A percentile compares a stretch with the other conserved stretches of the same genome.
Evolutionary conservation across 2,329 filamentous ascomycete species (phyloP).

Genomic region (Penicillium concentricum): DNA sequence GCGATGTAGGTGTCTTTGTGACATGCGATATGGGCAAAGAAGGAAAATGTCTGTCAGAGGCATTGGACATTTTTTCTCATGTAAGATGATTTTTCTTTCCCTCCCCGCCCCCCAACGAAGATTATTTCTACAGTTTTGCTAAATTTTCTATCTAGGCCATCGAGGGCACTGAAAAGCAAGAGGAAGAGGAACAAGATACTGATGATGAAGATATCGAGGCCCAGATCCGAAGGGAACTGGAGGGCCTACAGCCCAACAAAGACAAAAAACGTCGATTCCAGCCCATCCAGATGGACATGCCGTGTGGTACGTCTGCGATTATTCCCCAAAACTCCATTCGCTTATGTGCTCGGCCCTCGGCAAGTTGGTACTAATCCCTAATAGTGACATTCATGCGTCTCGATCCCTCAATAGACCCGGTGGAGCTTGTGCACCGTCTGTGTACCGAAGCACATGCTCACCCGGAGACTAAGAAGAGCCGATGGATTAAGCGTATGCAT

Average conservation of each 20-base stretch:
- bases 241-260: conserved; percentile 51
- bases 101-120: too few species aligned
- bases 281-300: conserved; percentile 54
- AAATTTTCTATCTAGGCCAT: conserved; percentile 10
- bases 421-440: conserved; percentile 58
- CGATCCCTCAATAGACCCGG: conserved; percentile 57
- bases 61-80: conserved; percentile 58
- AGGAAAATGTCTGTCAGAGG: conserved; percentile 58
- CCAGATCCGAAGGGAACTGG: conserved; percentile 59
- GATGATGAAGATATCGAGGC: conserved; percentile 58
- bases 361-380: conserved; percentile 24
- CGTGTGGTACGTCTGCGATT: conserved; percentile 37
- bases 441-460: conserved; percentile 56
- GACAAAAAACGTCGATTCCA: conserved; percentile 50
- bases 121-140: not conserved
- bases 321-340: not conserved
- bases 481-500: conserved; percentile 60
- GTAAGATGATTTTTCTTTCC: conserved; percentile 33
- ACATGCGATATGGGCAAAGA: conserved; percentile 63
- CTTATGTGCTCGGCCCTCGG: conserved; percentile 7
- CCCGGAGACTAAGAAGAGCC: conserved; percentile 53
- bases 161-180: conserved; percentile 11
- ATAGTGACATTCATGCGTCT: conserved; percentile 61
- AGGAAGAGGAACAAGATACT: conserved; percentile 28
- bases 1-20: conserved; percentile 62